Conservation (phyloP, 176 grass and related monocot species). For the Paspalum notatum region DNA sequence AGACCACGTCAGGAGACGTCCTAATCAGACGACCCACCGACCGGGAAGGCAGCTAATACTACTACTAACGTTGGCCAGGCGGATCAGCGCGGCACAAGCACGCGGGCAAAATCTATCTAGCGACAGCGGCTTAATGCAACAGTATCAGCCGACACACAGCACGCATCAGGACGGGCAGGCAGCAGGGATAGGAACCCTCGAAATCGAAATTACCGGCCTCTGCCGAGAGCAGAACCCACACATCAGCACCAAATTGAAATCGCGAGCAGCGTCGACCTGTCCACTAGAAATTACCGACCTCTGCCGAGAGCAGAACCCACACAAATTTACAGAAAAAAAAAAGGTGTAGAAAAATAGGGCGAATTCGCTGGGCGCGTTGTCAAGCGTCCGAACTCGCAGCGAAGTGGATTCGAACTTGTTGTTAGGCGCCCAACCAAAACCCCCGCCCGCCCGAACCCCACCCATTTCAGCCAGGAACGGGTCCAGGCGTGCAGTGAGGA, state of each 20-base stretch:
- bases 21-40: slow-evolving; percentile 34
- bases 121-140: slow-evolving; percentile 15
- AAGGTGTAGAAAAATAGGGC: not conserved
- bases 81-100: slow-evolving; percentile 9
- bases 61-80: not conserved
- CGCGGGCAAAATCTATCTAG: not conserved
- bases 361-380: not conserved
- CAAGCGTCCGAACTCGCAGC: not conserved
- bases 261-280: not conserved
- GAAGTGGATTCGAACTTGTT: not conserved
- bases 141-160: not conserved
- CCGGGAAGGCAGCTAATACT: not conserved
- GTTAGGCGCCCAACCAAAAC: not conserved
- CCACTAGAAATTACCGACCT: too few relatives aligned
- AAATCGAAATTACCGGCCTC: too few relatives aligned
- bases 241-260: too few relatives aligned
- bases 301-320: too few relatives aligned
- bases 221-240: too few relatives aligned
- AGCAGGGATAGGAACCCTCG: not conserved
- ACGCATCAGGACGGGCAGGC: not conserved
- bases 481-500: not conserved
- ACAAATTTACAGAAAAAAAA: not conserved
- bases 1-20: slow-evolving; percentile 38
- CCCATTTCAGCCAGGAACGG: not conserved
- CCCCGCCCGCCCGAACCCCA: not conserved